Evolutionary conservation across 495 filamentous ascomycete genomes (phyloP), one percentile per base, ranked within the genome.

Genomic region (Diplogelasinospora grovesii): DNA sequence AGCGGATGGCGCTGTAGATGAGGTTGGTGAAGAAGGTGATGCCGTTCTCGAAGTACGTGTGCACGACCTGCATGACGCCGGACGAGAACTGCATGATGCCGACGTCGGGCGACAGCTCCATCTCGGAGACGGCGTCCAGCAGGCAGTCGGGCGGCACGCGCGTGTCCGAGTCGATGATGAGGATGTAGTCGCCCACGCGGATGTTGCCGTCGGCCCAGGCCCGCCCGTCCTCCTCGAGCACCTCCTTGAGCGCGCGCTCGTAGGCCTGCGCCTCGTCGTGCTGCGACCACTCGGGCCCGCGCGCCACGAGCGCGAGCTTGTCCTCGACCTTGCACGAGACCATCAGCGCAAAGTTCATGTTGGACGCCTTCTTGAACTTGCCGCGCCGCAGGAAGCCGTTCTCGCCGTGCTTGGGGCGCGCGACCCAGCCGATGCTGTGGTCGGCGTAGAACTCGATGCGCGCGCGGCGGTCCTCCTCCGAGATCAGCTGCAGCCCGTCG

Each of bases 21-120:
- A 89, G 72, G 56, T 89, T 81, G 32, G 85, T 89, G 67, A 89
- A 89, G 69, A 87, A 89, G 24, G 83, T 86, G 49, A 88, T 86
- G 45, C 79, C 79, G 47, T 81, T 81, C 57, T 83, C 79, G 39
- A 85, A 85, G 53, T 82, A 83, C 18, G 75, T 81, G 54, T 81
- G 64, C 20, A 81, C 75, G 16, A 88, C 84, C 53, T 88, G 81
- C 84, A 87, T 87, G 59, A 88, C 83, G 49, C 84, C 83, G 13
- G 83, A 86, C 10, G 77, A 79, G 65, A 82, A 87, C 53, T 88
- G 83, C 71, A 88, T 76, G 64, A 88, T 88, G 33, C 78, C 83
- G 18, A 88, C 83, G 57, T 88, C 78, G 9, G 83, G 83, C 7
- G 80, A 85, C 36, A 76, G 78, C 56, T 88, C 83, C 83, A 88